Evolutionary conservation across 345 rosid genomes (phyloP), one percentile per base, ranked within the genome.

Genomic region (Alliaria petiolata): DNA sequence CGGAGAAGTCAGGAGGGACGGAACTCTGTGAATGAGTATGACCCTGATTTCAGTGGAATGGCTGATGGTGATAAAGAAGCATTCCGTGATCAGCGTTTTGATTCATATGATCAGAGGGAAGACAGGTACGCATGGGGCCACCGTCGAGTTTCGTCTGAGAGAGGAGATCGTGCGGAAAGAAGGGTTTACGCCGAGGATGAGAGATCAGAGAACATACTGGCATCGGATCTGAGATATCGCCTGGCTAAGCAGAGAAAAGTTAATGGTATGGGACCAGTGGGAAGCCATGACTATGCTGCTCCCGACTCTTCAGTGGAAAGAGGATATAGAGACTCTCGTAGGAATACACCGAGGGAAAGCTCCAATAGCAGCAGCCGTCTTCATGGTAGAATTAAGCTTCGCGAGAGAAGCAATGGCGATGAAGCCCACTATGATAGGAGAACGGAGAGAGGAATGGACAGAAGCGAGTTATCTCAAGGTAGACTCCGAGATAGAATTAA

Each of bases 371-470:
- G 87, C 22, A 66, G 84, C 68, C 98, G 93, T 17, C 86, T 93
- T 47, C 89, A 49, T 16, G 98, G 98, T 66, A 85, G 98, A 77
- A 79, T 93, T 76, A 90, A 83, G 86, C 92, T 88, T 78, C 89
- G 84, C 1, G 85, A 82, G 53, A 82, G 85, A 76, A 76, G 66
- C 31, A 65, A 62, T 60, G 84, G 77, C 10, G 62, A 69, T 22
- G 89, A 83, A 38, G 38, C 59, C 35, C 83, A 12, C 49, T 39
- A 71, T 34, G 90, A 81, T 33, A 87, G 83, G 72, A 92, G 81
- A 57, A 64, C 49, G 58, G 89, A 85, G 60, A 70, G 82, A 54
- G 86, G 84, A 61, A 83, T 82, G 74, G 83, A 61, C 50, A 39
- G 82, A 79, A 83, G 83, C 39, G 81, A 76, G 33, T 57, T 71